These are phyloP conservation scores for Ustilaginoidea virens DNA, from an alignment of 2,329 filamentous ascomycete species.

Conservation along the genomic window DNA sequence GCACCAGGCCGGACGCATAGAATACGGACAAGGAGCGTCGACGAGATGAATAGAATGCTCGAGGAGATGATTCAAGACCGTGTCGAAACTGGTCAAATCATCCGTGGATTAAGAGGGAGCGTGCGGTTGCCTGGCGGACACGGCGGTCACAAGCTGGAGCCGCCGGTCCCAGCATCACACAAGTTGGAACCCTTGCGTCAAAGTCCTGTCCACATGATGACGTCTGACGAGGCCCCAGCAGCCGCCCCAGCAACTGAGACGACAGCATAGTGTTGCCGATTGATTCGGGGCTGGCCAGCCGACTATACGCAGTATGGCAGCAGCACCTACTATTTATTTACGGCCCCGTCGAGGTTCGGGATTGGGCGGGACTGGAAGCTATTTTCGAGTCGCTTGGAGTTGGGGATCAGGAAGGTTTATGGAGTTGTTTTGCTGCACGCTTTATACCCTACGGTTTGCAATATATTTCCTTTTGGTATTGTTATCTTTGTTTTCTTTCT, in stretches of 20 bases:
- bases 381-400: constrained; percentile 5
- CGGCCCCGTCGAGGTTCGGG: no score
- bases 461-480: no score
- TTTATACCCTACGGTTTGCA: no score
- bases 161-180: constrained; percentile 17
- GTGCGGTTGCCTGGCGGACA: constrained; percentile 39
- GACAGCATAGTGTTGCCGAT: constrained; percentile 9
- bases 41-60: constrained; percentile 85
- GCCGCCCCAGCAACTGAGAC: no score
- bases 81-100: constrained; percentile 59
- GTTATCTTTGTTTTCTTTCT: neutral
- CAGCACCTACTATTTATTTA: no score
- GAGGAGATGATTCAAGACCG: constrained; percentile 94
- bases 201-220: constrained; percentile 16
- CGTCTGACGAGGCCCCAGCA: constrained; percentile 10
- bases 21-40: constrained; percentile 53
- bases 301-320: no score
- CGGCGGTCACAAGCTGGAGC: constrained; percentile 25
- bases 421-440: constrained; percentile 6
- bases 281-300: neutral
- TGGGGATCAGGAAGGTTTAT: constrained; percentile 5
- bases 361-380: no score
- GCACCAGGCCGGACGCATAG: constrained; percentile 17
- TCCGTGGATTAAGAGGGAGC: constrained; percentile 51
- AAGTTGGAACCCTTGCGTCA: constrained; percentile 24